These are phyloP conservation scores for Lipomyces oligophaga DNA, from an alignment of 805 yeast genomes.

Conservation along the genomic window DNA sequence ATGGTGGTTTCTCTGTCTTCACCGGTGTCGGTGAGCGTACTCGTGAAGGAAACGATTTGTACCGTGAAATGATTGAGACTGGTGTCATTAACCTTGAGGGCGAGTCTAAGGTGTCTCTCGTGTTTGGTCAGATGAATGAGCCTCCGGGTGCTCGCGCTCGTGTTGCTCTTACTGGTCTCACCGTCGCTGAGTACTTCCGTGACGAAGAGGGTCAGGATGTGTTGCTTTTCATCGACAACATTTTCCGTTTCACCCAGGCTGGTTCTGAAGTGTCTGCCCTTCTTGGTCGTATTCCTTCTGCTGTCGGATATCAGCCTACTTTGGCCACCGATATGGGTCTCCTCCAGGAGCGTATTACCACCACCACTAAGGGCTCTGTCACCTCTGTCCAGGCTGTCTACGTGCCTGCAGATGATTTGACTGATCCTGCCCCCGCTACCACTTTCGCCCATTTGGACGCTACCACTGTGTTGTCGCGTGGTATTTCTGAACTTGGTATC, in stretches of 20 bases:
- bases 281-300: slow-evolving; percentile 99
- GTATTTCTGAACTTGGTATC: slow-evolving; percentile 99
- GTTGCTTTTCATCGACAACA: slow-evolving; percentile 97
- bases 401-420: slow-evolving; percentile 99
- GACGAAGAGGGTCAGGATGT: slow-evolving; percentile 99
- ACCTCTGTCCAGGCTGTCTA: slow-evolving; percentile 99
- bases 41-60: slow-evolving; percentile 99
- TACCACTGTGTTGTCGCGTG: slow-evolving; percentile 98
- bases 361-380: slow-evolving; percentile 99
- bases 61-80: slow-evolving; percentile 99
- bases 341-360: slow-evolving; percentile 99
- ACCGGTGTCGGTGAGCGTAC: slow-evolving; percentile 99
- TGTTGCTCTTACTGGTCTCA: slow-evolving; percentile 99
- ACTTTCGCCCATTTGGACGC: slow-evolving; percentile 99
- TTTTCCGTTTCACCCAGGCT: slow-evolving; percentile 99
- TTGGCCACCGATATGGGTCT: slow-evolving; percentile 99
- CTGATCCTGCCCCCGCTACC: slow-evolving; percentile 99
- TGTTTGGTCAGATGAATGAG: slow-evolving; percentile 99
- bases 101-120: slow-evolving; percentile 98
- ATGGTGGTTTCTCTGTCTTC: slow-evolving; percentile 99
- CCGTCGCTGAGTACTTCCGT: slow-evolving; percentile 99
- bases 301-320: slow-evolving; percentile 99
- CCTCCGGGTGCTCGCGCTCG: slow-evolving; percentile 99
- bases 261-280: slow-evolving; percentile 99
- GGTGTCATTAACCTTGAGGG: slow-evolving; percentile 99